These are phyloP conservation scores for Aurantiochytrium sp. DNA, from an alignment of 108 stramenopile species.

Conservation along the genomic window DNA sequence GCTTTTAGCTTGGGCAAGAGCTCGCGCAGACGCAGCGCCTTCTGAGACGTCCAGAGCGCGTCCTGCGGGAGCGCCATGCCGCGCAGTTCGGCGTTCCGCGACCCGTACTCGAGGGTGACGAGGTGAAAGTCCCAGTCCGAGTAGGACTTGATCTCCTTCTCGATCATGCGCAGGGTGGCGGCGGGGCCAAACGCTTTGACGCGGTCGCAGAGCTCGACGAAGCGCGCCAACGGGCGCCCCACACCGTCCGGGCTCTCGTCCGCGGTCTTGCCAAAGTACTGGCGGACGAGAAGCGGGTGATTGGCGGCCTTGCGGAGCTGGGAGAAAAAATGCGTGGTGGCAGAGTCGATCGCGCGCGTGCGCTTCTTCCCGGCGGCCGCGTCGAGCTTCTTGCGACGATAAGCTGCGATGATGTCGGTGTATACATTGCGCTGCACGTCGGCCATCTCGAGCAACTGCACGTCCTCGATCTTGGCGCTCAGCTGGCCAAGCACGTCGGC, in stretches of 20 bases:
- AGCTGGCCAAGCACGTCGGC: slow-evolving; percentile 73
- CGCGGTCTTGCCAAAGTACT: slow-evolving; percentile 60
- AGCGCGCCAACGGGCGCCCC: slow-evolving; percentile 50
- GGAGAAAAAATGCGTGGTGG: slow-evolving; percentile 77
- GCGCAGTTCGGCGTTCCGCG: slow-evolving; percentile 46
- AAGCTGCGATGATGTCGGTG: neutral
- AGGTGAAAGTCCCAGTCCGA: slow-evolving; percentile 76
- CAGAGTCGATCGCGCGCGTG: neutral
- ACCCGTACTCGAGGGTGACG: slow-evolving; percentile 65
- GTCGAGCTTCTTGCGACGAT: neutral
- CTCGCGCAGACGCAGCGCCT: slow-evolving; percentile 65
- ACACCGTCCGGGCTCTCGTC: slow-evolving; percentile 30
- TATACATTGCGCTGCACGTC: slow-evolving; percentile 61
- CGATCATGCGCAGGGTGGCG: slow-evolving; percentile 65
- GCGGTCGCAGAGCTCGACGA: slow-evolving; percentile 56
- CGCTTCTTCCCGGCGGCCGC: neutral
- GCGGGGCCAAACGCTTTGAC: slow-evolving; percentile 72
- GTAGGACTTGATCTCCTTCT: slow-evolving; percentile 70
- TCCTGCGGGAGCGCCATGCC: slow-evolving; percentile 59
- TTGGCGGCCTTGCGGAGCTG: slow-evolving; percentile 90
- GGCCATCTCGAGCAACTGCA: slow-evolving; percentile 37
- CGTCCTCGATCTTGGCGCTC: slow-evolving; percentile 90
- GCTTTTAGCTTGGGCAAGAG: slow-evolving; percentile 62
- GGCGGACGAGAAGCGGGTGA: slow-evolving; percentile 82
- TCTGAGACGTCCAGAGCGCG: slow-evolving; percentile 71